Conservation (phyloP, 2,329 filamentous ascomycete species). For the Pezicula neosporulosa region DNA sequence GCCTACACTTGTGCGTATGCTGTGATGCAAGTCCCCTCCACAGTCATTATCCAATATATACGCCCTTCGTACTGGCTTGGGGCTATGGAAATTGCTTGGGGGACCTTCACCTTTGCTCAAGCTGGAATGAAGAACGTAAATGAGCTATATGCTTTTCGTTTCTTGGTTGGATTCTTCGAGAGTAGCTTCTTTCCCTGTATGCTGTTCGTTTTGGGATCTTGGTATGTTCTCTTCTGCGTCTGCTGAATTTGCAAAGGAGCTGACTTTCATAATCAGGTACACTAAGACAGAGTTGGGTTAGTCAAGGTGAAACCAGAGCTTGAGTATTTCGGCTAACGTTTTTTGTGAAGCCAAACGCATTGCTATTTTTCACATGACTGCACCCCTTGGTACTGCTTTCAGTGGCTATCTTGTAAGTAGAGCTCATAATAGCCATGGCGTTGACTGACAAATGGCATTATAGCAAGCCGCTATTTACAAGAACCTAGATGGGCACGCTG, state of each 20-base stretch:
- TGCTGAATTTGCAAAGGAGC: not conserved
- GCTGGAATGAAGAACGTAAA: conserved; percentile 7
- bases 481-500: conserved; percentile 2
- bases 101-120: conserved; percentile 7
- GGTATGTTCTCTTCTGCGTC: not conserved
- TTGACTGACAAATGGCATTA: not conserved
- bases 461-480: conserved; percentile 28
- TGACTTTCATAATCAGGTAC: not conserved
- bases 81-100: conserved; percentile 6
- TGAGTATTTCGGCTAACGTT: not conserved
- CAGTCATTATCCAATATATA: conserved; percentile 1
- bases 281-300: conserved; percentile 2
- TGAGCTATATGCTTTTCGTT: conserved; percentile 45
- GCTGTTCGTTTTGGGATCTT: conserved; percentile 1
- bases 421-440: not conserved
- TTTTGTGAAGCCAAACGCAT: conserved; percentile 1
- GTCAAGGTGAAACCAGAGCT: not conserved
- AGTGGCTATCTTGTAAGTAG: conserved; percentile 1
- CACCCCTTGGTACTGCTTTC: not conserved
- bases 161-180: conserved; percentile 53
- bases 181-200: conserved; percentile 17
- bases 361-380: conserved; percentile 4
- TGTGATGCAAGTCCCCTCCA: conserved; percentile 4
- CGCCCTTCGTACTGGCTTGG: conserved; percentile 2
- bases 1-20: conserved; percentile 6